These are phyloP conservation scores for Backusella sp. DNA, from an alignment of 192 early-diverging fungal species.

Conservation along the genomic window DNA sequence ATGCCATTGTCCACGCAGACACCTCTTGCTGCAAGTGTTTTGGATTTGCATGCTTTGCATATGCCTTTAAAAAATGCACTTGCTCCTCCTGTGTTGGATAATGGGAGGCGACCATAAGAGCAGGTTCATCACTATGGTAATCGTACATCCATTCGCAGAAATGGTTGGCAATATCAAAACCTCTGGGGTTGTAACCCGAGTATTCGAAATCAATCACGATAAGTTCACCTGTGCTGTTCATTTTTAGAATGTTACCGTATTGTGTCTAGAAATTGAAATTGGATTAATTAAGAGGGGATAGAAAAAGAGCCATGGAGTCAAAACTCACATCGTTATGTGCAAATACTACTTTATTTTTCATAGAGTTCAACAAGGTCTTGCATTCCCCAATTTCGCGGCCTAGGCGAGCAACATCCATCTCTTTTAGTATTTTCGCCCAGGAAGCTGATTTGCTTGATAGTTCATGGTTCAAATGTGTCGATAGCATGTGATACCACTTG, in stretches of 20 bases:
- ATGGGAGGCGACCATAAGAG: constrained; percentile 37
- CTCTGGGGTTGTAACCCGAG: constrained; percentile 75
- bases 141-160: constrained; percentile 86
- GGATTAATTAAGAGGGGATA: not conserved
- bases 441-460: not conserved
- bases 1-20: constrained; percentile 43
- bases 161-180: constrained; percentile 81
- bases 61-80: constrained; percentile 60
- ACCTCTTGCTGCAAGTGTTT: constrained; percentile 24
- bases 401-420: constrained; percentile 51
- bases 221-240: constrained; percentile 53
- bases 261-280: constrained; percentile 51
- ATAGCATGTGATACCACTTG: constrained; percentile 49
- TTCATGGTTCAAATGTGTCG: constrained; percentile 7
- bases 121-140: constrained; percentile 58
- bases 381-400: constrained; percentile 46
- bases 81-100: constrained; percentile 66
- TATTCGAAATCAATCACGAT: constrained; percentile 85
- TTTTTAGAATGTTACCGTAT: constrained; percentile 85
- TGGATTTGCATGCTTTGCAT: constrained; percentile 35
- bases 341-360: constrained; percentile 74
- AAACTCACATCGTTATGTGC: constrained; percentile 81
- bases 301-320: not conserved
- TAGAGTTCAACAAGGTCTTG: constrained; percentile 32
- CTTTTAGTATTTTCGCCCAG: constrained; percentile 17